phyloP scores from a whole-genome alignment of 495 filamentous ascomycete genomes.

The Hypoxylon fragiforme region DNA sequence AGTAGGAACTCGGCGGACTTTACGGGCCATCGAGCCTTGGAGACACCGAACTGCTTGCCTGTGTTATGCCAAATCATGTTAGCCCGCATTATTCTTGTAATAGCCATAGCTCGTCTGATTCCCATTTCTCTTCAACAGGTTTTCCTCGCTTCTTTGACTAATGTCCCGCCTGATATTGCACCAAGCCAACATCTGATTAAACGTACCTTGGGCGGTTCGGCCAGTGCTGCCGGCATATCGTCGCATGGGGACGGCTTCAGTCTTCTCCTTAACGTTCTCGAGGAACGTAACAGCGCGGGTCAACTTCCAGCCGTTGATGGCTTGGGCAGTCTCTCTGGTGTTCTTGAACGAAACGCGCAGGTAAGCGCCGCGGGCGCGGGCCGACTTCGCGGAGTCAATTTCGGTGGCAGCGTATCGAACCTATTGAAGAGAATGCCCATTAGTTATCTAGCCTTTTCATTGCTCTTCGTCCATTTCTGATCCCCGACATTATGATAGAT shows the following conservation, averaged over 20 bases:
- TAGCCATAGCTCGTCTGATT: background rate
- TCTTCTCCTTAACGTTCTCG: constrained; percentile 93
- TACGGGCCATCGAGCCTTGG: constrained; percentile 95
- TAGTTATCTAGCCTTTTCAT: constrained; percentile 34
- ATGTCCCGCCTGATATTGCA: background rate
- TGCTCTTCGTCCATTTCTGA: too few species aligned
- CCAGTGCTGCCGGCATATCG: constrained; percentile 93
- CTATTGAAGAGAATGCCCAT: constrained; percentile 55
- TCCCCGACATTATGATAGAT: too few species aligned
- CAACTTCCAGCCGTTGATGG: constrained; percentile 99
- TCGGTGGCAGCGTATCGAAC: constrained; percentile 97
- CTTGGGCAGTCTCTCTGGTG: constrained; percentile 98
- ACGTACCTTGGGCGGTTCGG: constrained; percentile 91
- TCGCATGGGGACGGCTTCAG: constrained; percentile 95
- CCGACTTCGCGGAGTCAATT: constrained; percentile 88
- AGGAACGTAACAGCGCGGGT: constrained; percentile 91
- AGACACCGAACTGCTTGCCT: constrained; percentile 99
- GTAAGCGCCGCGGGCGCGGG: constrained; percentile 95
- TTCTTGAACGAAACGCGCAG: constrained; percentile 99
- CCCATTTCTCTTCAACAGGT: background rate
- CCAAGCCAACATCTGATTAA: background rate
- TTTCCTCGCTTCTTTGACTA: background rate
- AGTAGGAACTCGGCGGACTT: constrained; percentile 99
- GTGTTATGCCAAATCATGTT: constrained; percentile 35
- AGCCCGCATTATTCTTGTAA: constrained; percentile 23